These are phyloP conservation scores for Thecaphora frezii DNA, from an alignment of 1,284 basidiomycete genomes.

Conservation along the genomic window DNA sequence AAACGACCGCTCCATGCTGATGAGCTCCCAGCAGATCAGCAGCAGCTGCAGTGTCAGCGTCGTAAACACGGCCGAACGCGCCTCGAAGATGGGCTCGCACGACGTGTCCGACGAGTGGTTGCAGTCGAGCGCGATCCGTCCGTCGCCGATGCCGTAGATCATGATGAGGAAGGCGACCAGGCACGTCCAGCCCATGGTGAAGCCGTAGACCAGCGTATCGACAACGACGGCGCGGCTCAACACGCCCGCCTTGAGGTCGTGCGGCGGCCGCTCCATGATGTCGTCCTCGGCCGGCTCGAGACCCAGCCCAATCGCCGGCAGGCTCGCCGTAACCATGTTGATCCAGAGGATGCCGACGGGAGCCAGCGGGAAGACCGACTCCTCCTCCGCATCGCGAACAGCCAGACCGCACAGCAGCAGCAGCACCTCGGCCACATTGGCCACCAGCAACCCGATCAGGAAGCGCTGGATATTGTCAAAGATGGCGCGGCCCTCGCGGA, in stretches of 20 bases:
- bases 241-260: conserved; percentile 44
- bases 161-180: conserved; percentile 47
- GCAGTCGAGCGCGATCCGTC: conserved; percentile 37
- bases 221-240: conserved; percentile 43
- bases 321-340: conserved; percentile 48
- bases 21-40: conserved; percentile 49
- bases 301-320: conserved; percentile 52
- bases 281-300: conserved; percentile 43
- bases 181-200: conserved; percentile 47
- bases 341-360: conserved; percentile 51
- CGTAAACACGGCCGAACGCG: conserved; percentile 48
- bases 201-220: conserved; percentile 51
- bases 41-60: conserved; percentile 46
- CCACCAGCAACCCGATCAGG: conserved; percentile 47
- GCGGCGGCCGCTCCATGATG: conserved; percentile 48
- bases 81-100: conserved; percentile 49
- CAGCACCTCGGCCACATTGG: conserved; percentile 52
- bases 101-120: conserved; percentile 38
- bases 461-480: conserved; percentile 55
- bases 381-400: conserved; percentile 41
- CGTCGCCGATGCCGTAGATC: conserved; percentile 47
- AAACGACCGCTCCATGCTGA: conserved; percentile 48
- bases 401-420: conserved; percentile 49
- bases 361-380: conserved; percentile 48
- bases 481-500: conserved; percentile 48